Base-by-base conservation (phyloP, 495 filamentous ascomycete species). In the Penicillium ochrochloron region DNA sequence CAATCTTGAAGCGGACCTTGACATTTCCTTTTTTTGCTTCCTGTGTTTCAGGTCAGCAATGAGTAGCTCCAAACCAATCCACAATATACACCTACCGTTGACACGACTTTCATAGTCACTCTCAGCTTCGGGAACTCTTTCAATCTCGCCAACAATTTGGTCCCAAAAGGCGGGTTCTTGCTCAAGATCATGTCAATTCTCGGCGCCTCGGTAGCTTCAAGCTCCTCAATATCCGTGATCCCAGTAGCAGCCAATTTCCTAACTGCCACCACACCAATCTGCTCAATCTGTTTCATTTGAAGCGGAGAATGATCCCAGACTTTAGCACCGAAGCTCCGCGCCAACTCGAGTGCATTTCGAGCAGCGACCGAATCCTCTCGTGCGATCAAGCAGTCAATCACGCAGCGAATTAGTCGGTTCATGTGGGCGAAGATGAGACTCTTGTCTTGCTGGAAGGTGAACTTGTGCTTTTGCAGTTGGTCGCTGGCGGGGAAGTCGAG, bases 271-370 rank as follows among this genome's bases (percentile, higher is more conserved):
- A 88, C 80, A 0, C 94, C 96, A 53, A 97, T 84, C n/a, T 88
- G 85, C 4, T 91, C 88, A 10, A 99, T 83, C 70, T 99, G 95
- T 60, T 91, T 93, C 73, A 99, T 85, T 60, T 97, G 92, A 19
- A 89, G 82, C 1, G 92, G 88, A 0, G 89, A 92, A 37, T 90
- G 86, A 63, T 98, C 96, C 96, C 96, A 98, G 5, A 87, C 90
- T 62, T 85, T 86, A 12, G 92, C 93, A 33, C 85, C 83, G 44
- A 98, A 82, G 60, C 91, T 92, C 62, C 96, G 82, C 8, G 88
- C 83, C 21, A 98, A 82, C 69, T 96, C 92, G 17, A 98, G 80
- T 12, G 92, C 90, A 63, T 88, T 90, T 52, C 84, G 84, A 11
- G 85, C 83, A 11, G 87, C 78, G 4, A 89, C 69, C 0, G 91